These are phyloP conservation scores for Lophiostoma macrostomum DNA, from an alignment of 495 filamentous ascomycete genomes.

Conservation along the genomic window DNA sequence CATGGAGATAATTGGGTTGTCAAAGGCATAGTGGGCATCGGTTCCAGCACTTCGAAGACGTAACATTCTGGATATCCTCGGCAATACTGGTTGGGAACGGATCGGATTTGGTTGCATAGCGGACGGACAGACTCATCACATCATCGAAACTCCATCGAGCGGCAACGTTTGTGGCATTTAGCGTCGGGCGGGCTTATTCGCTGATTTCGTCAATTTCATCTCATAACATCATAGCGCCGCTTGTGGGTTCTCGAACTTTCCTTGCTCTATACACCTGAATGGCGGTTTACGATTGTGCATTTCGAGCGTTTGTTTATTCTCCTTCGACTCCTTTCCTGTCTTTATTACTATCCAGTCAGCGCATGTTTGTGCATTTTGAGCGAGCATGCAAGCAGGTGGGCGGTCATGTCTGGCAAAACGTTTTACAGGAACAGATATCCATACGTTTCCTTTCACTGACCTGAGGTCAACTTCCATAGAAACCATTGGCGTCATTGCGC, in stretches of 20 bases:
- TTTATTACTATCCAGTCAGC: slow-evolving; percentile 6
- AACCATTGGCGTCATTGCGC: background rate
- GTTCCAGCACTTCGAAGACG: background rate
- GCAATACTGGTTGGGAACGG: slow-evolving; percentile 8
- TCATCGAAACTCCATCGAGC: slow-evolving; percentile 19
- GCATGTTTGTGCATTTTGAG: slow-evolving; percentile 21
- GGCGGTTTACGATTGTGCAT: slow-evolving; percentile 31
- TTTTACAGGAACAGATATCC: slow-evolving; percentile 12
- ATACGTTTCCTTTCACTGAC: slow-evolving; percentile 12
- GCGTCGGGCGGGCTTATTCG: slow-evolving; percentile 21
- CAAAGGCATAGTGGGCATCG: slow-evolving; percentile 8
- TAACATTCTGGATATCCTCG: no score
- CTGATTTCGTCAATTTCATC: slow-evolving; percentile 10
- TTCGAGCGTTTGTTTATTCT: slow-evolving; percentile 13
- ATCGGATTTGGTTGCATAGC: slow-evolving; percentile 23
- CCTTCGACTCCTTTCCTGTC: slow-evolving; percentile 8
- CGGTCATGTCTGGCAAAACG: background rate
- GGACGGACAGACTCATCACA: slow-evolving; percentile 6
- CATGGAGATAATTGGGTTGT: slow-evolving; percentile 28
- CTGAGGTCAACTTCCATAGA: slow-evolving; percentile 3
- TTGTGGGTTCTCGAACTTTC: slow-evolving; percentile 12
- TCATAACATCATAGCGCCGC: slow-evolving; percentile 24
- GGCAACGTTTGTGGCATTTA: slow-evolving; percentile 36
- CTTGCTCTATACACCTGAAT: slow-evolving; percentile 28
- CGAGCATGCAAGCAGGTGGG: slow-evolving; percentile 8